Evolutionary conservation across 805 yeast genomes (phyloP).

Genomic region (Hanseniaspora singularis): DNA sequence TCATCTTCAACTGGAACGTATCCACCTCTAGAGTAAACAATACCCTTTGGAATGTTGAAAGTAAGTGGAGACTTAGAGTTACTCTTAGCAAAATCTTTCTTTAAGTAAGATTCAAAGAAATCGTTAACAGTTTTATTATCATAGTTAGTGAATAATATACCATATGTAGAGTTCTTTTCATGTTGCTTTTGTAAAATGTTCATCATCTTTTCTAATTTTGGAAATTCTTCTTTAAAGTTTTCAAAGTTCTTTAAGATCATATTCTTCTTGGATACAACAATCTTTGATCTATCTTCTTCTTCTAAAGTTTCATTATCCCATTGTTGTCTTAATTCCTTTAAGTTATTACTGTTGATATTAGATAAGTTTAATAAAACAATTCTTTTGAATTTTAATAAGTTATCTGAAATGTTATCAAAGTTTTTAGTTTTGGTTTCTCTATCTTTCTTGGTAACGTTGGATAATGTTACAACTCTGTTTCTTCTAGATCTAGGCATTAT

Average conservation of each 20-base stretch:
- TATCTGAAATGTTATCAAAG: slow-evolving; percentile 78
- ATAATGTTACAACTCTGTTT: slow-evolving; percentile 87
- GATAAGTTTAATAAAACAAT: slow-evolving; percentile 79
- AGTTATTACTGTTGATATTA: slow-evolving; percentile 89
- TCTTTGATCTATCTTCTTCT: slow-evolving; percentile 38
- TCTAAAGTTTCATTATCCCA: slow-evolving; percentile 52
- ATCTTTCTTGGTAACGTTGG: slow-evolving; percentile 94
- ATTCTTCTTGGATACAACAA: slow-evolving; percentile 83
- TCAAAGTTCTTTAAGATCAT: slow-evolving; percentile 89
- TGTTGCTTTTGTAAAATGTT: slow-evolving; percentile 43
- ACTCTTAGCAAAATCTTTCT: slow-evolving; percentile 79
- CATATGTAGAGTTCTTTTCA: slow-evolving; percentile 33
- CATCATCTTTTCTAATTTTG: slow-evolving; percentile 49
- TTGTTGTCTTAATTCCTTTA: slow-evolving; percentile 82
- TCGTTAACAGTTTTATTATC: slow-evolving; percentile 74
- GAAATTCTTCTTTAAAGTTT: slow-evolving; percentile 78
- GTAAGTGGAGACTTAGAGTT: slow-evolving; percentile 73
- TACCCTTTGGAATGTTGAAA: slow-evolving; percentile 79
- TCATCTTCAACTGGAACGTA: slow-evolving; percentile 82
- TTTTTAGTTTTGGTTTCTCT: slow-evolving; percentile 82
- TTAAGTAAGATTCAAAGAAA: slow-evolving; percentile 70
- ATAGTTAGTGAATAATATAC: slow-evolving; percentile 82
- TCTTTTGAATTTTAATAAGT: slow-evolving; percentile 63
- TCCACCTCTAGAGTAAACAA: slow-evolving; percentile 91
- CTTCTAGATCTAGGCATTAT: slow-evolving; percentile 93